Percentiles rank a stretch among this genome's conserved stretches.
phyloP scores from a whole-genome alignment of 495 filamentous ascomycete species.

The Aspergillus cristatus region DNA sequence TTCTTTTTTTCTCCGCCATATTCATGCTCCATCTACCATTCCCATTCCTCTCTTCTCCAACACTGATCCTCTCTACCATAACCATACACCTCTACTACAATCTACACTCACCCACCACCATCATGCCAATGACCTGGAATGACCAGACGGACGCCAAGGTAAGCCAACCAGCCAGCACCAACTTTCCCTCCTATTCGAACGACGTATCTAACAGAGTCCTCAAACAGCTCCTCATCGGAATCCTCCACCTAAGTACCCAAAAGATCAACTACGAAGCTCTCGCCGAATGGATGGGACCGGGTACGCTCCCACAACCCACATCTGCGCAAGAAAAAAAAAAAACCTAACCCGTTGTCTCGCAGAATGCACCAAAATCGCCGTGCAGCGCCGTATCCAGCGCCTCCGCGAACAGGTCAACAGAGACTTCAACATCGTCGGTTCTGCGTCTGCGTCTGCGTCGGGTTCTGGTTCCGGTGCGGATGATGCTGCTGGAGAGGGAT shows the following conservation, averaged over 20 bases:
- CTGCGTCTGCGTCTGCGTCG: not conserved
- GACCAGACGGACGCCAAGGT: conserved; percentile 18
- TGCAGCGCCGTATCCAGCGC: conserved; percentile 20
- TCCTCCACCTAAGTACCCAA: conserved; percentile 11
- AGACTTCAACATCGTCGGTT: not conserved
- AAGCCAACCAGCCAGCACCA: not conserved
- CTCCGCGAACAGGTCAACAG: conserved; percentile 14
- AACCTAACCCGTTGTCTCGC: not conserved
- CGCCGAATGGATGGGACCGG: conserved; percentile 18
- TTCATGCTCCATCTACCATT: not conserved
- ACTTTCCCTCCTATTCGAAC: no score
- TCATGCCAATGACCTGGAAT: conserved; percentile 19
- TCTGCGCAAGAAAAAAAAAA: not conserved
- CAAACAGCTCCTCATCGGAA: conserved; percentile 17
- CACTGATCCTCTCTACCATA: not conserved
- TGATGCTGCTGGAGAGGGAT: no score
- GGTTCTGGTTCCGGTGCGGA: no score
- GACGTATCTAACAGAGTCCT: not conserved
- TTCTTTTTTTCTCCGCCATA: not conserved
- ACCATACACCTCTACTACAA: not conserved
- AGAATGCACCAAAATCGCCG: conserved; percentile 22
- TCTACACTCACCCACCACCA: conserved; percentile 1
- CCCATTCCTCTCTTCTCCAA: not conserved
- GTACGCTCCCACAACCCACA: conserved; percentile 6
- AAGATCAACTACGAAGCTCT: conserved; percentile 15